phyloP scores from a whole-genome alignment of 768 basidiomycete genomes.

The Boletus rubescentipes region DNA sequence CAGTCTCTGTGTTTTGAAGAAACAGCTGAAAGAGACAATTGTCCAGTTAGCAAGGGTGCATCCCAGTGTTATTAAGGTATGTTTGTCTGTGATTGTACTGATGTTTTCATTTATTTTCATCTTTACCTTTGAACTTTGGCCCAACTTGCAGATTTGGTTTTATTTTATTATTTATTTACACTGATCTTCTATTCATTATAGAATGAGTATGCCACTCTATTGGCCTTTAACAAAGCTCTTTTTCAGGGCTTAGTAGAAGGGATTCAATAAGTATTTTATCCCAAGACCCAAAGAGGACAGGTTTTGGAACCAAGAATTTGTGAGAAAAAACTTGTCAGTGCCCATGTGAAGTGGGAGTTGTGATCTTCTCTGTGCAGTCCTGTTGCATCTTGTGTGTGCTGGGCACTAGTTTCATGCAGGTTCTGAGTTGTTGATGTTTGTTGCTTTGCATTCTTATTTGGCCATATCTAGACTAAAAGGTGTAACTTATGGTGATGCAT shows the following conservation, averaged over 20 bases:
- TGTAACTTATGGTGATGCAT: too few relatives aligned
- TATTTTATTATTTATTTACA: background rate
- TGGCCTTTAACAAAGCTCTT: slow-evolving; percentile 6
- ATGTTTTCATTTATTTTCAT: background rate
- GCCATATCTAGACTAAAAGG: too few relatives aligned
- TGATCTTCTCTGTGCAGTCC: too few relatives aligned
- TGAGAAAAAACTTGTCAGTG: too few relatives aligned
- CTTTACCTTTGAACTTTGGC: background rate
- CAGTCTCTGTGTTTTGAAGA: slow-evolving; percentile 12
- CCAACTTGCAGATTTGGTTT: background rate
- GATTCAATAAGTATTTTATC: background rate
- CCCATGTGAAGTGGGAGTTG: too few relatives aligned
- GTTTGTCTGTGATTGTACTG: background rate
- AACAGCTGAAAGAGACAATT: slow-evolving; percentile 12
- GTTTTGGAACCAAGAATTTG: too few relatives aligned
- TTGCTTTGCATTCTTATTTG: too few relatives aligned
- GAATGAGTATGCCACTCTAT: slow-evolving; percentile 21
- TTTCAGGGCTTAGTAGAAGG: slow-evolving; percentile 20
- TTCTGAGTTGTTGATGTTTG: too few relatives aligned
- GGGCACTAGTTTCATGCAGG: too few relatives aligned
- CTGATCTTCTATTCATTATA: slow-evolving; percentile 4
- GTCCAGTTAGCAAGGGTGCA: slow-evolving; percentile 10
- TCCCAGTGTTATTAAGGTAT: slow-evolving; percentile 22
- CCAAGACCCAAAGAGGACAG: too few relatives aligned
- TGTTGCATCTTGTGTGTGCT: too few relatives aligned